Percentiles rank a stretch among this genome's conserved stretches.
Evolutionary conservation across 345 rosid genomes (phyloP).

Genomic region (Arabidopsis suecica): DNA sequence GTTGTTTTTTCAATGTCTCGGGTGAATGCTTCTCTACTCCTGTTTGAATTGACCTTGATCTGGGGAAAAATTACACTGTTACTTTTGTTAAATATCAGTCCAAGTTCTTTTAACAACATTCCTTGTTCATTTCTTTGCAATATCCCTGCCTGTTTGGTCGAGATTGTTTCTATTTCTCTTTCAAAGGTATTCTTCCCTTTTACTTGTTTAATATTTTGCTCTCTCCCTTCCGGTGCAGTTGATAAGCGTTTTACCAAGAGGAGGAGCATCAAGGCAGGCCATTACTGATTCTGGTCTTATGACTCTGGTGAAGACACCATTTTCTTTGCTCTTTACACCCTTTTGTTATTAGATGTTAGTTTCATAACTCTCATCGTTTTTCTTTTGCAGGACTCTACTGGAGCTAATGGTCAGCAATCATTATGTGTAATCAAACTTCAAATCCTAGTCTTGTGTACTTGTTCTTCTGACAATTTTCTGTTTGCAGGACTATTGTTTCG

Average conservation of each 20-base stretch:
- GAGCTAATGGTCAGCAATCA: conserved; percentile 60
- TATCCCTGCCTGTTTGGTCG: no score
- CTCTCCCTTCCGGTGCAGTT: conserved; percentile 46
- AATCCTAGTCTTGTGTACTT: conserved; percentile 31
- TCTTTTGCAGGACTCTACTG: conserved; percentile 55
- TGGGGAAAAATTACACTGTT: no score
- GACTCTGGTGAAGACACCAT: conserved; percentile 42
- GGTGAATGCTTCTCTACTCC: conserved; percentile 9
- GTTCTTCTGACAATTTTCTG: conserved; percentile 28
- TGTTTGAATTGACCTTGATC: background rate
- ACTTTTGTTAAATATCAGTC: no score
- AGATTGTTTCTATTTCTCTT: background rate
- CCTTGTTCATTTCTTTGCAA: background rate
- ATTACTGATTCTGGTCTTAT: conserved; percentile 37
- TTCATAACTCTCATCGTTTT: conserved; percentile 42
- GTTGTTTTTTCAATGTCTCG: background rate
- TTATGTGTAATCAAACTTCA: conserved; percentile 13
- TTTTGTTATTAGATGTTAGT: conserved; percentile 19
- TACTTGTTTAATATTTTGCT: background rate
- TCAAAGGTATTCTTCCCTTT: background rate
- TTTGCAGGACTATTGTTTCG: conserved; percentile 55
- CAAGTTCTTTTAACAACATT: background rate
- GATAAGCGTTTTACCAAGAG: conserved; percentile 26
- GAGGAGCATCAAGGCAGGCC: conserved; percentile 35
- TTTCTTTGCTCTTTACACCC: conserved; percentile 25